Conservation (phyloP, 2,329 filamentous ascomycete species). For the Alternaria dauci region DNA sequence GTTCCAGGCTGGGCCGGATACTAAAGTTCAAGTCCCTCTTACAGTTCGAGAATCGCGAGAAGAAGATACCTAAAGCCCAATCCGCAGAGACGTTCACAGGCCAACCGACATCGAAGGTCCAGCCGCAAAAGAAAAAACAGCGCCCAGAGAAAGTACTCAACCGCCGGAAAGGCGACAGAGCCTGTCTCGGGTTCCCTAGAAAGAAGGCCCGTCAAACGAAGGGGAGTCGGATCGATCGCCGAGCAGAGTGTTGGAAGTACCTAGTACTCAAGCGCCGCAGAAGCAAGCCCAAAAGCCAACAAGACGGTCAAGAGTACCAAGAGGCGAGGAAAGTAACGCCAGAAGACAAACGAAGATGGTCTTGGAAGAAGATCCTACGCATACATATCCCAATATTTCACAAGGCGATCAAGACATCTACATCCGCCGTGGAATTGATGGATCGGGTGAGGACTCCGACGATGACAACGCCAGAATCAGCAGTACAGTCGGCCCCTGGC, state of each 20-base stretch:
- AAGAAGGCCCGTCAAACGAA: constrained; percentile 5
- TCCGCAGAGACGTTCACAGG: neutral
- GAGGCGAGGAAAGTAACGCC: neutral
- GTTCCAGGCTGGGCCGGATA: neutral
- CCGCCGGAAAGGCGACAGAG: neutral
- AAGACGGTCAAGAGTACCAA: constrained; percentile 5
- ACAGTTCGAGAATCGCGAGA: neutral
- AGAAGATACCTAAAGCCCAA: neutral
- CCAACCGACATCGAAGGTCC: neutral
- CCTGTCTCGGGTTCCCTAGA: constrained; percentile 5
- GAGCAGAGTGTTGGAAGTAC: constrained; percentile 9
- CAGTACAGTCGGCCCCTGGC: neutral
- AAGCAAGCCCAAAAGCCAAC: constrained; percentile 14
- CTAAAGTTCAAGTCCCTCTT: neutral
- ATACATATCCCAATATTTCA: neutral
- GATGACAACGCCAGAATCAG: neutral
- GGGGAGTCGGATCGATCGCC: constrained; percentile 2
- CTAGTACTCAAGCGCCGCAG: constrained; percentile 12
- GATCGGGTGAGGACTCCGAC: neutral
- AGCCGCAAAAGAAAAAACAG: neutral
- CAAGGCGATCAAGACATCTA: neutral
- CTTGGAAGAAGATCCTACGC: neutral
- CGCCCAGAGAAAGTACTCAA: neutral
- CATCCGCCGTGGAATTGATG: neutral
- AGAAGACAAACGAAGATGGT: neutral